phyloP scores from a whole-genome alignment of 306 rosid genomes.

The Cucurbita pepo region DNA sequence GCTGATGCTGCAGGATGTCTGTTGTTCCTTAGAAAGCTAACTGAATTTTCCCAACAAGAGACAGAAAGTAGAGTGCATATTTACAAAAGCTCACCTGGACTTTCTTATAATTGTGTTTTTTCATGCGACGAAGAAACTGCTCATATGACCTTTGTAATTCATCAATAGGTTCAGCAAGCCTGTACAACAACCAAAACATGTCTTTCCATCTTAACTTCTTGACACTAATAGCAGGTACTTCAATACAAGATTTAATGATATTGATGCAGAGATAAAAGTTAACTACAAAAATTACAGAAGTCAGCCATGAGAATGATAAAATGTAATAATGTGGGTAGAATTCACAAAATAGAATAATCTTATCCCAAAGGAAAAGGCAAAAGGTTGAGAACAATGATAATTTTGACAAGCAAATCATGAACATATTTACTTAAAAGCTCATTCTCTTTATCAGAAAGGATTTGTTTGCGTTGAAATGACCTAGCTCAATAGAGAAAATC shows the following conservation, averaged over 20 bases:
- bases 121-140: constrained; percentile 64
- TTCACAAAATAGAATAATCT: background rate
- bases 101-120: constrained; percentile 37
- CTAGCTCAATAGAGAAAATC: too few relatives aligned
- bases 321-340: background rate
- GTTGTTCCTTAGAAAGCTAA: background rate
- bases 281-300: background rate
- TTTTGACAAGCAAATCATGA: background rate
- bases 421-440: background rate
- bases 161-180: constrained; percentile 78
- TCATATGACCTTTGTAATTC: constrained; percentile 69
- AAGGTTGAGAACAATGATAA: background rate
- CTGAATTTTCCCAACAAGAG: background rate
- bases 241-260: background rate
- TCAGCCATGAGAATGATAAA: background rate
- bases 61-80: background rate
- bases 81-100: constrained; percentile 27
- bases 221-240: background rate
- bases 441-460: too few relatives aligned
- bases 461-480: too few relatives aligned
- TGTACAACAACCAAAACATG: constrained; percentile 13
- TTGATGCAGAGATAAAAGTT: background rate
- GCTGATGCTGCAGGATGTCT: constrained; percentile 24
- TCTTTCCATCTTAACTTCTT: background rate
- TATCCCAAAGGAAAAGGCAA: background rate